Evolutionary conservation across 768 basidiomycete genomes (phyloP).

Genomic region (Tricholoma furcatifolium): DNA sequence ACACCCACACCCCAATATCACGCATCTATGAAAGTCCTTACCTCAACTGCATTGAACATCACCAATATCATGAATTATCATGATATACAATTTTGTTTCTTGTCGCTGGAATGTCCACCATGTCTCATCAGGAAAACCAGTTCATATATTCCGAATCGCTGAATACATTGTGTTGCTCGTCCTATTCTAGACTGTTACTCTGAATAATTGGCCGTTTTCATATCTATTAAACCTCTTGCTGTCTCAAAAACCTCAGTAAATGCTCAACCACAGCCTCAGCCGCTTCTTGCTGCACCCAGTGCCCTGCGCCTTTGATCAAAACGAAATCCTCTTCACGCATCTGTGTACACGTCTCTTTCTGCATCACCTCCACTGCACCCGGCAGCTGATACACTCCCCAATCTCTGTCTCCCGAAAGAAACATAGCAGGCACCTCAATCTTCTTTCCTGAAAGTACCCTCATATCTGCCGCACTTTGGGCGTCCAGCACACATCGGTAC

Average conservation of each 20-base stretch:
- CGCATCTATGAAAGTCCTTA: too few relatives aligned
- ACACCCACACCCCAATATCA: too few relatives aligned
- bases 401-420: conserved; percentile 52
- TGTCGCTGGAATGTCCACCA: too few relatives aligned
- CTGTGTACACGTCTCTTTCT: conserved; percentile 24
- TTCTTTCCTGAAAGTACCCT: conserved; percentile 42
- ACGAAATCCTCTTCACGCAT: conserved; percentile 47
- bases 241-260: conserved; percentile 39
- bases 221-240: background rate
- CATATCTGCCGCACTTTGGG: conserved; percentile 37
- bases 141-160: too few relatives aligned
- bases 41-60: too few relatives aligned
- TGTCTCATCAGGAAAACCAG: too few relatives aligned
- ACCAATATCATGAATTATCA: too few relatives aligned
- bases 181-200: background rate
- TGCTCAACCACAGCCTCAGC: conserved; percentile 40
- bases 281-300: conserved; percentile 64
- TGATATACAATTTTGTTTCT: too few relatives aligned
- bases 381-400: conserved; percentile 63
- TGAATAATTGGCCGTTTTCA: too few relatives aligned
- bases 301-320: conserved; percentile 56
- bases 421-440: conserved; percentile 55
- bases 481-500: conserved; percentile 44
- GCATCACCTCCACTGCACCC: conserved; percentile 48
- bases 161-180: background rate